Evolutionary conservation across 768 basidiomycete species (phyloP), one percentile per base, ranked within the genome.

Genomic region (Hirschioporus abietinus): DNA sequence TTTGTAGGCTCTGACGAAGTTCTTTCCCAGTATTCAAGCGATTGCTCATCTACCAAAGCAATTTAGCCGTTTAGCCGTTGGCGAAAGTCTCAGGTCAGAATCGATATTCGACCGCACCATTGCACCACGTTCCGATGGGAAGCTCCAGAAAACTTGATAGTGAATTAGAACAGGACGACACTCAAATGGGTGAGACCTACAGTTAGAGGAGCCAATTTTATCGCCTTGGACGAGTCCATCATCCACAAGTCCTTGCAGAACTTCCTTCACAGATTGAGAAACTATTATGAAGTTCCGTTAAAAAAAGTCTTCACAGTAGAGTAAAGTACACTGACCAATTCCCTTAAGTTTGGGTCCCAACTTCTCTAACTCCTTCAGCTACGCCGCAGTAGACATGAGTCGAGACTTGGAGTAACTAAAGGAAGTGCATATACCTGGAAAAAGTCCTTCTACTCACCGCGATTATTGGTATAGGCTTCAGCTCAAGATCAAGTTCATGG

Each of bases 161-260:
- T 58, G 66, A 3, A 34, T 61, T 15, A 34, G 42, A 70, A 63
- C 20, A 67, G 65, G 60, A 66, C 63, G 30, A 7, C 15, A 0
- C 67, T 60, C 26, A 74, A 36, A 66, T 17, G 17, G 24, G 17
- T 10, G 2, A 5, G 70, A 77, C 89, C 71, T 74, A 94, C 95
- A 97, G 74, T 96, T 97, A 2, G 93, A 93, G 9, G 95, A 91
- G 35, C 95, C 95, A 66, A 96, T 95, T 78, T 98, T 98, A 76
- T 98, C 96, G 60, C 81, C 81, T 73, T 91, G 88, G 25, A 96
- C 93, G 30, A 95, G 80, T 1, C 89, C 88, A 71, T 97, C 95
- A 70, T 95, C 91, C 10, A 94, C 88, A 30, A 98, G 83, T 1
- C 90, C 89, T 71, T 94, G 91, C 1, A 97, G 76, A 0, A 96